Conservation (phyloP, 2,329 filamentous ascomycete genomes). For the Neofusicoccum laricinum region DNA sequence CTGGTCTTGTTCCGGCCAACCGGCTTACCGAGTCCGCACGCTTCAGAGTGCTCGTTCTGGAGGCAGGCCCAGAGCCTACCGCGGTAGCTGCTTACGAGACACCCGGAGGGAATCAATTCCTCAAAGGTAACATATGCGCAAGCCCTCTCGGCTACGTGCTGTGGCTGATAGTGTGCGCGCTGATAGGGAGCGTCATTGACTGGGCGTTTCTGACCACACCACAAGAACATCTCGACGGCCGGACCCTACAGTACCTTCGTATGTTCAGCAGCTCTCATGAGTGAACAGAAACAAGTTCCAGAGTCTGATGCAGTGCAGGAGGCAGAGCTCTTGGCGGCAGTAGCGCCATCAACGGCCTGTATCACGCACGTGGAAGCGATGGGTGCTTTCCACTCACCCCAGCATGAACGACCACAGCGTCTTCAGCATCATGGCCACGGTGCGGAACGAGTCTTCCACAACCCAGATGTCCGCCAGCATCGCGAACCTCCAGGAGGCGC, state of each 20-base stretch:
- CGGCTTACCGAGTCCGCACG: conserved; percentile 23
- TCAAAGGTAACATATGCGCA: conserved; percentile 19
- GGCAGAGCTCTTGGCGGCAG: conserved; percentile 29
- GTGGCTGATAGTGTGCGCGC: conserved; percentile 17
- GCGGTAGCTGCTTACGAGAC: conserved; percentile 27
- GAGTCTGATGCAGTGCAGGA: background rate
- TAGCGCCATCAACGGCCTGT: conserved; percentile 26
- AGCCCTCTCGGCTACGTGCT: background rate
- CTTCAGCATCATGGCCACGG: conserved; percentile 29
- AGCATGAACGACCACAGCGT: conserved; percentile 25
- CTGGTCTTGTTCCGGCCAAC: conserved; percentile 25
- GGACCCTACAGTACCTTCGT: conserved; percentile 26
- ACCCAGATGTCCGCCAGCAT: conserved; percentile 25
- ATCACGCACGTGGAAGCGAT: conserved; percentile 23
- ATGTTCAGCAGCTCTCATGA: background rate
- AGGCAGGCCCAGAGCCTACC: conserved; percentile 23
- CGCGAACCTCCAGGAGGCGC: conserved; percentile 25
- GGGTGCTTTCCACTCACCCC: background rate
- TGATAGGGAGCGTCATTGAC: conserved; percentile 24
- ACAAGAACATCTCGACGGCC: conserved; percentile 23
- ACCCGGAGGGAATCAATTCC: conserved; percentile 28
- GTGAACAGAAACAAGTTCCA: background rate
- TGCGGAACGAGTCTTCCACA: conserved; percentile 23
- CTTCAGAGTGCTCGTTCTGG: conserved; percentile 26
- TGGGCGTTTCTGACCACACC: conserved; percentile 29